Conservation (phyloP, 768 basidiomycete species). For the Suillus tomentosus region DNA sequence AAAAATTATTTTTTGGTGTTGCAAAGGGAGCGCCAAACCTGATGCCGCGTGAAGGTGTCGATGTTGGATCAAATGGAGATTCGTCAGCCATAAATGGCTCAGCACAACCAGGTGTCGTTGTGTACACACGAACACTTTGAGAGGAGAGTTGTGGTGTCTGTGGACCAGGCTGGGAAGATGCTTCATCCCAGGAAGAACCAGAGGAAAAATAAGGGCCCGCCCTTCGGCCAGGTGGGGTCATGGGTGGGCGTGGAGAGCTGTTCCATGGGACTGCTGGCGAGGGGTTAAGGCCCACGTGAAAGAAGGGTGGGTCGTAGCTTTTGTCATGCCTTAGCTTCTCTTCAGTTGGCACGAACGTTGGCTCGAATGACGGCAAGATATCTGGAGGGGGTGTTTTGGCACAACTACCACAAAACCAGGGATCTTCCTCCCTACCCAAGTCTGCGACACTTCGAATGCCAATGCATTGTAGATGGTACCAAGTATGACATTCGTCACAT, state of each 20-base stretch:
- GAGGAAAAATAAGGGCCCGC: constrained; percentile 33
- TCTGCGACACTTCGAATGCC: constrained; percentile 66
- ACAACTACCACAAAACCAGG: constrained; percentile 71
- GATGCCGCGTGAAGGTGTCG: constrained; percentile 80
- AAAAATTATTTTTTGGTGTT: constrained; percentile 61
- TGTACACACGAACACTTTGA: constrained; percentile 42
- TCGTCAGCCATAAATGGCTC: constrained; percentile 45
- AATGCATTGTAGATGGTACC: constrained; percentile 84
- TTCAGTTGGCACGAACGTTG: constrained; percentile 71
- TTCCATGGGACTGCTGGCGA: constrained; percentile 59
- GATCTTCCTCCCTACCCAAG: constrained; percentile 75
- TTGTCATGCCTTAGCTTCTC: constrained; percentile 42
- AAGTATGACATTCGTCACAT: constrained; percentile 76
- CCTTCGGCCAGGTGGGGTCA: constrained; percentile 49
- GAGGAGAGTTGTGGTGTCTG: constrained; percentile 51
- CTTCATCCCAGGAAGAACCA: constrained; percentile 48
- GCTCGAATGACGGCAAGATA: constrained; percentile 43
- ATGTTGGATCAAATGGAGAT: constrained; percentile 73
- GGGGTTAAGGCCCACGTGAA: constrained; percentile 51
- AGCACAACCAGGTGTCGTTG: constrained; percentile 38
- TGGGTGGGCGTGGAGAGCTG: constrained; percentile 38
- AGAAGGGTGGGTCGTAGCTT: constrained; percentile 59
- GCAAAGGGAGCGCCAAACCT: constrained; percentile 58
- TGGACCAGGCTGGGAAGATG: constrained; percentile 52
- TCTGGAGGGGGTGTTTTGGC: constrained; percentile 48